phyloP scores from a whole-genome alignment of 2,329 filamentous ascomycete genomes.

The Microcyclosporella mali region DNA sequence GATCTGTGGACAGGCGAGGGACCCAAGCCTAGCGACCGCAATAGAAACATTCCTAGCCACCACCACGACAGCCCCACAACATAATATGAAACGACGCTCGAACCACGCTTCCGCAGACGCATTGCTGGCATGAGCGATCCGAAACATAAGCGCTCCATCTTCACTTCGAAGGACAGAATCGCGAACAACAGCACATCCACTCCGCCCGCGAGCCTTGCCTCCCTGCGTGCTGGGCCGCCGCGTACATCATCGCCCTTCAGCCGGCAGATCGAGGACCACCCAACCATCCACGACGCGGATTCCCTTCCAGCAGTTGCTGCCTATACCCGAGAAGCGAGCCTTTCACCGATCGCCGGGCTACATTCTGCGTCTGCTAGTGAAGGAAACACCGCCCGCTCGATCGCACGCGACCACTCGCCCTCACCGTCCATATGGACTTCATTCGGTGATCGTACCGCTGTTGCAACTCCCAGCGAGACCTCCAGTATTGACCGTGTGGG shows the following conservation, averaged over 20 bases:
- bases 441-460: conserved; percentile 10
- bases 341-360: conserved; percentile 5
- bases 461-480: background rate
- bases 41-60: too few species aligned
- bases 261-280: conserved; percentile 6
- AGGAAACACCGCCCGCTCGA: background rate
- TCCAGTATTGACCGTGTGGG: background rate
- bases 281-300: background rate
- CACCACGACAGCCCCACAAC: too few species aligned
- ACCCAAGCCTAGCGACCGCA: too few species aligned
- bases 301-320: too few species aligned
- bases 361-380: background rate
- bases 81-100: too few species aligned
- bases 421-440: conserved; percentile 19
- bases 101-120: too few species aligned
- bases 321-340: conserved; percentile 14
- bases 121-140: conserved; percentile 15
- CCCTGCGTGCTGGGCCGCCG: conserved; percentile 4
- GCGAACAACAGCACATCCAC: conserved; percentile 2
- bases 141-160: conserved; percentile 12
- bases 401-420: background rate
- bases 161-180: conserved; percentile 16
- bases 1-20: too few species aligned
- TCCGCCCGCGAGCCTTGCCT: conserved; percentile 2
- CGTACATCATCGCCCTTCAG: conserved; percentile 18